Evolutionary conservation across 176 grass and related monocot genomes (phyloP).

Genomic region (Eleusine indica): DNA sequence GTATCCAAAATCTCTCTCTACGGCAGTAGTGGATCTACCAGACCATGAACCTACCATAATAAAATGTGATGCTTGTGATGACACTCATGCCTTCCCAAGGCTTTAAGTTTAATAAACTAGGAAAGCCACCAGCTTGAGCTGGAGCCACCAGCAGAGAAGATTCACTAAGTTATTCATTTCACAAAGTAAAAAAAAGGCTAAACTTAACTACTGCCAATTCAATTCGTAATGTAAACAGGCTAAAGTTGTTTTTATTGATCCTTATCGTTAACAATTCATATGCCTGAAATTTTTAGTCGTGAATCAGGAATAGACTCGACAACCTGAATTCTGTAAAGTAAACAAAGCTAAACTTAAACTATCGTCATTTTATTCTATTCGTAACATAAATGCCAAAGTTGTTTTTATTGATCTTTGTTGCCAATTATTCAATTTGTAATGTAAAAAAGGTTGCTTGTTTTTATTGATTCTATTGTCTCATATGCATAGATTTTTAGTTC

Average conservation of each 20-base stretch:
- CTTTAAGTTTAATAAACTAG: slow-evolving; percentile 42
- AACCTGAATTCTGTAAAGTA: background rate
- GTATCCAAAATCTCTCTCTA: slow-evolving; percentile 22
- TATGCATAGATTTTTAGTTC: background rate
- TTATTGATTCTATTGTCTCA: no score
- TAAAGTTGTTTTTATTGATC: no score
- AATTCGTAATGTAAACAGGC: background rate
- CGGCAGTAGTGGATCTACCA: slow-evolving; percentile 24
- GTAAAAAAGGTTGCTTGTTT: background rate
- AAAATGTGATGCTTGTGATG: background rate
- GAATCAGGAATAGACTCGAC: no score
- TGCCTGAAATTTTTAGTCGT: no score
- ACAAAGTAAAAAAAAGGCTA: slow-evolving; percentile 11
- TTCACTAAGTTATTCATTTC: slow-evolving; percentile 21
- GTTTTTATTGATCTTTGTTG: no score
- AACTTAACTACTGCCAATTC: background rate
- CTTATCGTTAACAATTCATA: no score
- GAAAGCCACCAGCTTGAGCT: slow-evolving; percentile 30
- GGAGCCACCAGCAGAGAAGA: slow-evolving; percentile 37
- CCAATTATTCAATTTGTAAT: background rate
- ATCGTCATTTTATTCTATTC: no score
- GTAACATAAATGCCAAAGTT: no score
- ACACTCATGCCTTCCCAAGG: slow-evolving; percentile 14
- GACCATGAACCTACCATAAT: slow-evolving; percentile 39
- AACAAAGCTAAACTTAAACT: no score